A percentile compares a stretch with the other conserved stretches of the same genome.
phyloP scores from a whole-genome alignment of 257 asterid species.

The Jacaranda mimosifolia region DNA sequence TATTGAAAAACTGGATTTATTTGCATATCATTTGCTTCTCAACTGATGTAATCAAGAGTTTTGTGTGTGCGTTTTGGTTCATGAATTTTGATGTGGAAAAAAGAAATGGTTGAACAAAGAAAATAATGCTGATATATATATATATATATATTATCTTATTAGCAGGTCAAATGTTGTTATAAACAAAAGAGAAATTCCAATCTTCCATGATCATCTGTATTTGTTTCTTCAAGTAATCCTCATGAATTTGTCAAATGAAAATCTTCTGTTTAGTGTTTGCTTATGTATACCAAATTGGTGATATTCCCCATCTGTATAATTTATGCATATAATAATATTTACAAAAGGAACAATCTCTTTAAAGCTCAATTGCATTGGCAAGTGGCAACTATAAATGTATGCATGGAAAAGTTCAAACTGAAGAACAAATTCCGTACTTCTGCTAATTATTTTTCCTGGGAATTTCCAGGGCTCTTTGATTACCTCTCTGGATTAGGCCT shows the following conservation, averaged over 20 bases:
- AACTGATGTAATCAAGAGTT: neutral
- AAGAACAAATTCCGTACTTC: neutral
- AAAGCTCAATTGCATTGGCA: conserved; percentile 23
- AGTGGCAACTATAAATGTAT: neutral
- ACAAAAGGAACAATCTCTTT: neutral
- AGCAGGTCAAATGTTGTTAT: conserved; percentile 7
- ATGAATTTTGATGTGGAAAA: too few species aligned
- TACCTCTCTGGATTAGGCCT: neutral
- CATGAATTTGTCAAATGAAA: too few species aligned
- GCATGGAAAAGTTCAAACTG: conserved; percentile 10
- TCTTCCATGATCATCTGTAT: neutral
- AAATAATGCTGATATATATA: too few species aligned
- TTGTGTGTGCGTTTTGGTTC: neutral
- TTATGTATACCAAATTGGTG: neutral
- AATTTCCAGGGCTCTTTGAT: conserved; percentile 36
- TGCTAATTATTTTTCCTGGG: conserved; percentile 10
- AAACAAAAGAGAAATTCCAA: neutral
- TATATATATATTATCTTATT: neutral
- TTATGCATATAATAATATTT: too few species aligned
- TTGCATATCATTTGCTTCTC: neutral
- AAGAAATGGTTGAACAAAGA: too few species aligned
- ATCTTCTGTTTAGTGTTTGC: neutral
- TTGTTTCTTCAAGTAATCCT: neutral
- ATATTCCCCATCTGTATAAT: too few species aligned
- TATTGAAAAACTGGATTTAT: conserved; percentile 6